Percentiles rank a stretch among this genome's conserved stretches.
Conservation (phyloP, 352 stramenopile genomes). For the Globisporangium echinulatum region DNA sequence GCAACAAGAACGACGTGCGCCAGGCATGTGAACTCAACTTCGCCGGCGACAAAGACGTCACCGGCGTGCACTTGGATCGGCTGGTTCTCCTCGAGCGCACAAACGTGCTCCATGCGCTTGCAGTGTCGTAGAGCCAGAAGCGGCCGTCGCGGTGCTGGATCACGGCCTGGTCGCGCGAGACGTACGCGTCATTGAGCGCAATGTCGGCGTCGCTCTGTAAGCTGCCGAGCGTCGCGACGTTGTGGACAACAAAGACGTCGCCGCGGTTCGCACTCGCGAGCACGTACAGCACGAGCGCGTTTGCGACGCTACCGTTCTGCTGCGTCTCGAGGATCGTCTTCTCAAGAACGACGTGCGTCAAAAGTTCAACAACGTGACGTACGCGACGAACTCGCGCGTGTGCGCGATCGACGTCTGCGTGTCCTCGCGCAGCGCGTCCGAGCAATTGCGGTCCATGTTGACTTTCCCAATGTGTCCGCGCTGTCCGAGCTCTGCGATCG, state of each 20-base stretch:
- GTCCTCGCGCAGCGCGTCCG: constrained; percentile 77
- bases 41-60: constrained; percentile 62
- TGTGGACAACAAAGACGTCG: constrained; percentile 71
- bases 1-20: constrained; percentile 1
- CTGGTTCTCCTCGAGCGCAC: constrained; percentile 74
- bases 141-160: constrained; percentile 66
- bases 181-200: constrained; percentile 62
- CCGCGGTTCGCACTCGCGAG: constrained; percentile 67
- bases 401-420: constrained; percentile 79
- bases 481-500: constrained; percentile 80
- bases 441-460: constrained; percentile 93
- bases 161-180: constrained; percentile 47
- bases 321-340: constrained; percentile 49
- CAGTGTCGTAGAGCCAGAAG: constrained; percentile 72
- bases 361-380: too few relatives aligned
- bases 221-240: constrained; percentile 49
- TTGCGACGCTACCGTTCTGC: constrained; percentile 37
- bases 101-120: constrained; percentile 66
- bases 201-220: constrained; percentile 55
- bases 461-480: constrained; percentile 92
- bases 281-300: constrained; percentile 70
- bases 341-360: constrained; percentile 29
- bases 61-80: constrained; percentile 51
- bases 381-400: constrained; percentile 45
- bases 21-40: constrained; percentile 76